Evolutionary conservation across 768 basidiomycete genomes (phyloP), one percentile per base, ranked within the genome.

Genomic region (Tylopilus subfusipes): DNA sequence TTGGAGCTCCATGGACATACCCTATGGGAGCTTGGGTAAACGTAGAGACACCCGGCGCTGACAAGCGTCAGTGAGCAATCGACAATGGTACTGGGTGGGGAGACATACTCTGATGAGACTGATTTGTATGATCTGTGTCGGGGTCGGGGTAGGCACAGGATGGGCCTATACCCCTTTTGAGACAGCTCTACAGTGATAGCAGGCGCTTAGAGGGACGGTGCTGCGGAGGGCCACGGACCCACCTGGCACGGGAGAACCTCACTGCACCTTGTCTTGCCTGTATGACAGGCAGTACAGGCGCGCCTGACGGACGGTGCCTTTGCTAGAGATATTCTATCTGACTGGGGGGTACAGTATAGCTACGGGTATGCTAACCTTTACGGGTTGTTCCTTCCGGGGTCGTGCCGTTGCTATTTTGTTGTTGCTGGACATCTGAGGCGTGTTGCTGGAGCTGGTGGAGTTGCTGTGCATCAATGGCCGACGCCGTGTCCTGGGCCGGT

Each of bases 191-290:
- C 30, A 48, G 22, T 48, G 19, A 48, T 44, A 33, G 52, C 9
- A 48, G 51, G 52, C 27, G 44, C 27, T 44, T 36, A 51, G 42
- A 54, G 52, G 42, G 40, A 40, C 19, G 49, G 13, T 57, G 65
- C 31, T 43, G 50, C 31, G 46, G 30, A 49, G 42, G 53, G 53
- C 47, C 42, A 48, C 42, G 14, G 25, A 61, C 71, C 12, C 58
- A 86, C 88, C 82, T 90, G 88, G 71, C 89, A 91, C 9, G 89
- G 89, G 19, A 91, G 77, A 31, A 82, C 83, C 72, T 91, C 89
- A 62, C 86, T 89, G 63, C 89, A 91, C 61, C 88, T 76, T 13
- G 89, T 91, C 74, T 91, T 91, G 48, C 89, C 89, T 48, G 86
- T 76, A 70, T 91, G 89, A 71, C 89, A 91, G 14, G 89, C 85